A percentile compares a stretch with the other conserved stretches of the same genome.
Evolutionary conservation across 345 rosid species (phyloP).

Genomic region (Sonneratia alba): DNA sequence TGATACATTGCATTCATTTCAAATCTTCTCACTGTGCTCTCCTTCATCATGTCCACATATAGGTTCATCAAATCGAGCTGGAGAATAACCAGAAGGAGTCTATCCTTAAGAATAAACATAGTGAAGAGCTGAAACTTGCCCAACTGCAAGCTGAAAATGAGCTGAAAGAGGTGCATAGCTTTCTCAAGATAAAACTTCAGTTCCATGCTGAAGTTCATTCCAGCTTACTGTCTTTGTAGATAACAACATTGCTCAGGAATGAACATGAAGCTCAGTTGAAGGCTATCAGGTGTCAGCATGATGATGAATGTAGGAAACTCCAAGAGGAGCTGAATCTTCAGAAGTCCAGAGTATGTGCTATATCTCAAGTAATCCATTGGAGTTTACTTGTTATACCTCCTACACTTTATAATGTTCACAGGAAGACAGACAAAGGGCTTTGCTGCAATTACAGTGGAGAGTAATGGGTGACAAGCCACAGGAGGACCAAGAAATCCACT

Average conservation of each 20-base stretch:
- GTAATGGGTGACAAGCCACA: slow-evolving; percentile 76
- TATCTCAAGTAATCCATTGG: slow-evolving; percentile 10
- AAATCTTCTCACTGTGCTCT: not conserved
- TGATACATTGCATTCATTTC: not conserved
- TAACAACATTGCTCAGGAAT: slow-evolving; percentile 38
- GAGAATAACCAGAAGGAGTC: slow-evolving; percentile 50
- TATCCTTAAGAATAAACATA: slow-evolving; percentile 45
- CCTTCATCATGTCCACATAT: slow-evolving; percentile 11
- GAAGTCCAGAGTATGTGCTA: slow-evolving; percentile 45
- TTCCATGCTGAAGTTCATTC: not conserved
- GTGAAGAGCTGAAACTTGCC: slow-evolving; percentile 52
- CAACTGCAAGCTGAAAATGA: slow-evolving; percentile 69
- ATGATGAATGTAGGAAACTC: slow-evolving; percentile 63
- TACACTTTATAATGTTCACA: slow-evolving; percentile 16
- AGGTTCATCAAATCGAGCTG: slow-evolving; percentile 45
- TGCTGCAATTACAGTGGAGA: slow-evolving; percentile 86
- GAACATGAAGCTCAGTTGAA: slow-evolving; percentile 71
- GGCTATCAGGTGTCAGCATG: slow-evolving; percentile 56
- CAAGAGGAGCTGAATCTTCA: slow-evolving; percentile 68
- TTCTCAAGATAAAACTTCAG: not conserved
- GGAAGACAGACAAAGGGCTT: slow-evolving; percentile 83
- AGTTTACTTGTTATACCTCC: slow-evolving; percentile 5
- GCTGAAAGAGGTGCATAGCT: slow-evolving; percentile 42
- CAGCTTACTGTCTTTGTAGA: slow-evolving; percentile 22
- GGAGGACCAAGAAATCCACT: slow-evolving; percentile 72